Conservation (phyloP, 257 asterid species). For the Datura wrightii region DNA sequence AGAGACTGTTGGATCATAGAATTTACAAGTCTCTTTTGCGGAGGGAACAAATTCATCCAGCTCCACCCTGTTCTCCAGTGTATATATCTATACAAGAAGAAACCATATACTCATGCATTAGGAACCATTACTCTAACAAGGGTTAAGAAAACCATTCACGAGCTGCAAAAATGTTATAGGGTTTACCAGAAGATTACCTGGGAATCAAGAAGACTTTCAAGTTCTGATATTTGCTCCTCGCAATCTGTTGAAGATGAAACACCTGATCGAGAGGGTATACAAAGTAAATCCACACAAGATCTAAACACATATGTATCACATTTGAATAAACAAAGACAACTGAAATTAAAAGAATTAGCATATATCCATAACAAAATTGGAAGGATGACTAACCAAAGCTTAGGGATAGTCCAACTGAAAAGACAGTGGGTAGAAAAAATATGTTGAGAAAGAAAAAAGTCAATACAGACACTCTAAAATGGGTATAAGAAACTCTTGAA, state of each 20-base stretch:
- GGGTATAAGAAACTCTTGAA: conserved; percentile 10
- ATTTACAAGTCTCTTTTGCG: conserved; percentile 53
- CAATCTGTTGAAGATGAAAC: conserved; percentile 50
- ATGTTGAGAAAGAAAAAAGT: conserved; percentile 22
- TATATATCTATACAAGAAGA: conserved; percentile 58
- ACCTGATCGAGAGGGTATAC: conserved; percentile 46
- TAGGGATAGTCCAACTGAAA: conserved; percentile 5
- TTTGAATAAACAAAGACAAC: conserved; percentile 27
- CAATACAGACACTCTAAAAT: conserved; percentile 24
- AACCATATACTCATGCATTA: conserved; percentile 4
- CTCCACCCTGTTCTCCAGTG: conserved; percentile 47
- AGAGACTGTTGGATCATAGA: conserved; percentile 58
- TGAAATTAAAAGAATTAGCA: conserved; percentile 24
- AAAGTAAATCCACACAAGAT: conserved; percentile 31
- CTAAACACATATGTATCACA: conserved; percentile 23
- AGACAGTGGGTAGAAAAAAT: neutral
- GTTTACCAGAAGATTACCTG: conserved; percentile 47
- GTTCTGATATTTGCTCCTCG: conserved; percentile 62
- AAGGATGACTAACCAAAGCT: conserved; percentile 15
- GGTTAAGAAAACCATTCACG: conserved; percentile 3
- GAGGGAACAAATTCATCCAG: conserved; percentile 51
- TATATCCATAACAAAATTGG: conserved; percentile 1
- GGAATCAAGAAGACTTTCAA: conserved; percentile 83
- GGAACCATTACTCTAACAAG: neutral
- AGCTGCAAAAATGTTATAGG: neutral